These are phyloP conservation scores for Populus deltoides DNA, from an alignment of 345 rosid genomes.

Conservation along the genomic window DNA sequence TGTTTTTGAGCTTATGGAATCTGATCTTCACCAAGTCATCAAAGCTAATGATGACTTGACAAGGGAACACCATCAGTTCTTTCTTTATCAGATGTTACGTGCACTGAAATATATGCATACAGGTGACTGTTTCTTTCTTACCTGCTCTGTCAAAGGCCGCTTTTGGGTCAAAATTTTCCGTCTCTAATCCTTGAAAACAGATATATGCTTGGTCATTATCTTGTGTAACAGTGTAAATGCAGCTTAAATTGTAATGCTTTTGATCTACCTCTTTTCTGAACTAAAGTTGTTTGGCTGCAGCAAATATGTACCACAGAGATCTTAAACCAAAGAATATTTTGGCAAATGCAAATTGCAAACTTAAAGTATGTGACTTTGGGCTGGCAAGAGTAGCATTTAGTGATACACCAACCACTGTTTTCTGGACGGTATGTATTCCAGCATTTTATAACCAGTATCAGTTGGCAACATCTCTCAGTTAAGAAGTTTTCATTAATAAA, in stretches of 20 bases:
- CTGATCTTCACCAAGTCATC: conserved; percentile 98
- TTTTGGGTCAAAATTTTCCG: neutral
- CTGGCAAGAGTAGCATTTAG: conserved; percentile 87
- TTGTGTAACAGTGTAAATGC: neutral
- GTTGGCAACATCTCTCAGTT: neutral
- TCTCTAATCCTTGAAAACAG: neutral
- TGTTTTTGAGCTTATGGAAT: conserved; percentile 99
- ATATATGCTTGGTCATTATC: neutral
- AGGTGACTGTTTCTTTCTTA: conserved; percentile 39
- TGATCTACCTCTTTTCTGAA: conserved; percentile 20
- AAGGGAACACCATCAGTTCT: conserved; percentile 93
- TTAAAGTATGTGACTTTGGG: conserved; percentile 95
- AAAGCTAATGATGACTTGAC: conserved; percentile 98
- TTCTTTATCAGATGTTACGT: conserved; percentile 97
- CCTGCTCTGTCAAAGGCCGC: neutral
- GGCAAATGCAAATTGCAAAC: conserved; percentile 97
- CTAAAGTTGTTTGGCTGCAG: conserved; percentile 40
- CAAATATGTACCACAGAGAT: conserved; percentile 95
- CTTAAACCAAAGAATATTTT: conserved; percentile 95
- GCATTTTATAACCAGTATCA: neutral
- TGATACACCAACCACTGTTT: conserved; percentile 83
- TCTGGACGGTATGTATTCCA: conserved; percentile 75
- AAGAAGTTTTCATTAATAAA: conserved; percentile 5
- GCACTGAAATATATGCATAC: conserved; percentile 97
- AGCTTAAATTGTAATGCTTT: neutral